These are phyloP conservation scores for Botryotinia calthae DNA, from an alignment of 2,329 filamentous ascomycete species.

Conservation along the genomic window DNA sequence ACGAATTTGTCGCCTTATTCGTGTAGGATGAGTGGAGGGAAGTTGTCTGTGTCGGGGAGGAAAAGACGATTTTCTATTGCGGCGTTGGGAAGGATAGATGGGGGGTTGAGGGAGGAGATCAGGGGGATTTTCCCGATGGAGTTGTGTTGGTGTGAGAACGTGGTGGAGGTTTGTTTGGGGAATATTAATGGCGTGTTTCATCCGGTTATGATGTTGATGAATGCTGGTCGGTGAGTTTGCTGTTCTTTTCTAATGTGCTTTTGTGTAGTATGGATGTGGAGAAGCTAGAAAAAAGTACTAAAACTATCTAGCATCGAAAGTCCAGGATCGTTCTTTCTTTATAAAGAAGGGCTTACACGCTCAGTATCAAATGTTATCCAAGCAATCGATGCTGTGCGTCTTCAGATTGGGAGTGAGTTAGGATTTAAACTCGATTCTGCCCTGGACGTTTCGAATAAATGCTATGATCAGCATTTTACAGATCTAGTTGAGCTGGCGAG, in stretches of 20 bases:
- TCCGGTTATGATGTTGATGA: slow-evolving; percentile 28
- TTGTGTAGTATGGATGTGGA: not conserved
- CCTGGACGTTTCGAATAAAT: slow-evolving; percentile 21
- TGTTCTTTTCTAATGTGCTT: not conserved
- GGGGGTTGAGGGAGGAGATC: not conserved
- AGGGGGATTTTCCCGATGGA: slow-evolving; percentile 20
- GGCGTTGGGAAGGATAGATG: not conserved
- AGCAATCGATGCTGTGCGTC: slow-evolving; percentile 20
- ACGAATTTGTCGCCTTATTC: slow-evolving; percentile 9
- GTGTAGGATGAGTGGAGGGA: not conserved
- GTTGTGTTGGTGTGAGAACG: slow-evolving; percentile 22
- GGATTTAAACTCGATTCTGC: slow-evolving; percentile 21
- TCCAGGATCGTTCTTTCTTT: slow-evolving; percentile 20
- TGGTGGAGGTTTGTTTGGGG: slow-evolving; percentile 24
- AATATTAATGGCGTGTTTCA: slow-evolving; percentile 29
- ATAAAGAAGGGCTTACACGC: slow-evolving; percentile 21
- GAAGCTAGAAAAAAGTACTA: not conserved
- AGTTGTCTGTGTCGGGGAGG: not conserved
- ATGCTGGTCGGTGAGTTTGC: slow-evolving; percentile 21
- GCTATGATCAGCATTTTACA: slow-evolving; percentile 18
- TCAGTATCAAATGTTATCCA: slow-evolving; percentile 24
- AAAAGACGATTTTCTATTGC: slow-evolving; percentile 7
- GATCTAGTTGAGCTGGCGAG: slow-evolving; percentile 14
- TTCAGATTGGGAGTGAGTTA: slow-evolving; percentile 20
- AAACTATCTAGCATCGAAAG: slow-evolving; percentile 18